phyloP scores from a whole-genome alignment of 345 rosid genomes.

The Clausena lansium region DNA sequence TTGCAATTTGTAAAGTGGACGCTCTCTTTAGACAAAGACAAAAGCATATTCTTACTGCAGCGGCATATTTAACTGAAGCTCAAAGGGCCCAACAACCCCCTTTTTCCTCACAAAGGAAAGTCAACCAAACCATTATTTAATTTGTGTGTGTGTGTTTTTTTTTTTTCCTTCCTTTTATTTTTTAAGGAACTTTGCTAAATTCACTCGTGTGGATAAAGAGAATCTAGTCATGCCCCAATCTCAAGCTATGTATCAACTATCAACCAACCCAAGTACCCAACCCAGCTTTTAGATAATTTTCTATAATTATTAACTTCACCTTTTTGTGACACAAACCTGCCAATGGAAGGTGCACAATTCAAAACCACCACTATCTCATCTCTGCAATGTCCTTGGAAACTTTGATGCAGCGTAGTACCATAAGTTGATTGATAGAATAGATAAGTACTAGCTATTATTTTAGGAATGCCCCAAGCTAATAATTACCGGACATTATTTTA shows the following conservation, averaged over 20 bases:
- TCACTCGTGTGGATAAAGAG: neutral
- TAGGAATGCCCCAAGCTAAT: no score
- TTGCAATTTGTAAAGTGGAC: neutral
- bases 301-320: neutral
- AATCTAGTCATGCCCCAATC: neutral
- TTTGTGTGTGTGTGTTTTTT: no score
- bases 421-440: no score
- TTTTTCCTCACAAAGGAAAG: neutral
- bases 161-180: no score
- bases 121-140: neutral
- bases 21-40: neutral
- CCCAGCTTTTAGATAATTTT: neutral
- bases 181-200: neutral
- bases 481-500: no score
- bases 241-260: neutral
- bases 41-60: neutral
- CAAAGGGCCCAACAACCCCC: no score
- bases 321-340: neutral
- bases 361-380: no score
- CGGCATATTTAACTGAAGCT: neutral
- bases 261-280: neutral
- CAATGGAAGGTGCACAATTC: no score
- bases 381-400: no score
- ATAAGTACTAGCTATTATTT: no score
- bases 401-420: no score